These are phyloP conservation scores for Thelephora terrestris DNA, from an alignment of 1,284 basidiomycete genomes.

Conservation along the genomic window DNA sequence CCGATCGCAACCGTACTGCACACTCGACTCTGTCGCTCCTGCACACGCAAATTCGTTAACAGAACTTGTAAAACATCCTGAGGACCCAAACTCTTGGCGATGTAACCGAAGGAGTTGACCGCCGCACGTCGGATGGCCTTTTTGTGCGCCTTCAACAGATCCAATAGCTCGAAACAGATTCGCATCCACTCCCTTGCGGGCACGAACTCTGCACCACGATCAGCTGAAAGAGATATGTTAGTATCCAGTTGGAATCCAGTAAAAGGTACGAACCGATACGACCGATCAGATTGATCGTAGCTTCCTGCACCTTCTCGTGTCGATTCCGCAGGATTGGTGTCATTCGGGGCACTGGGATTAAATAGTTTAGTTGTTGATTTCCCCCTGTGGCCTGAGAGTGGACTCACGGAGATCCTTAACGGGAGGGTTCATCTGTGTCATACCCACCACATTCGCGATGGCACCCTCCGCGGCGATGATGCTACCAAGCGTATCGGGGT, in stretches of 20 bases:
- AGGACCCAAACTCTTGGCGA: conserved; percentile 97
- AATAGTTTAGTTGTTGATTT: conserved; percentile 2
- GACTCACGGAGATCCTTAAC: conserved; percentile 93
- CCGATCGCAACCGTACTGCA: conserved; percentile 98
- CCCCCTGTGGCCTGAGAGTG: conserved; percentile 3
- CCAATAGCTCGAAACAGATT: conserved; percentile 97
- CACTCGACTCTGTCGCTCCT: conserved; percentile 98
- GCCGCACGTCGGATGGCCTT: conserved; percentile 97
- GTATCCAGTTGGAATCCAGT: background rate
- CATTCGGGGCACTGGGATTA: conserved; percentile 84
- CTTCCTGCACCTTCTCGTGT: conserved; percentile 99
- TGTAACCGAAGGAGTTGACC: conserved; percentile 99
- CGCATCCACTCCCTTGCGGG: conserved; percentile 99
- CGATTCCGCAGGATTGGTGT: conserved; percentile 97
- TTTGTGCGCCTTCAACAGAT: conserved; percentile 97
- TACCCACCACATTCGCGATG: conserved; percentile 98
- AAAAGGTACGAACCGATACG: conserved; percentile 64
- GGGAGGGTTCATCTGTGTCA: conserved; percentile 99
- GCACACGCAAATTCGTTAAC: conserved; percentile 93
- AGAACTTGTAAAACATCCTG: conserved; percentile 97
- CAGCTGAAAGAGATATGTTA: conserved; percentile 41
- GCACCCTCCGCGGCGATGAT: conserved; percentile 98
- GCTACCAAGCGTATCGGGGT: conserved; percentile 96
- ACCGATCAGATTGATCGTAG: conserved; percentile 98
- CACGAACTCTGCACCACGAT: conserved; percentile 98